Base-by-base conservation (phyloP, 225 moss, liverwort and hornwort genomes). In the Rhytidiadelphus loreus region DNA sequence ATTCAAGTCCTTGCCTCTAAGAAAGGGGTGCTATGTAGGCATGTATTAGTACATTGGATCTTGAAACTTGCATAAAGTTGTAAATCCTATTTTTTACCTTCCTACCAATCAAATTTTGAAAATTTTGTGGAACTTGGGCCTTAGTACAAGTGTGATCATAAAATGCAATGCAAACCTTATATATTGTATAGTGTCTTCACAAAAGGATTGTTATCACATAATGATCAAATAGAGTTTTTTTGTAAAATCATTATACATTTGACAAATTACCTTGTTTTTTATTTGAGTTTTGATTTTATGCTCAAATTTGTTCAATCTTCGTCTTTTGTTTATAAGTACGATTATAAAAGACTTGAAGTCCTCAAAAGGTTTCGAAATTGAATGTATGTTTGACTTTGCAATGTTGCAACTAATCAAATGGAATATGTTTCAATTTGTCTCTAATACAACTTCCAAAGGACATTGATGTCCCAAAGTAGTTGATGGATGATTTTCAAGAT, bases 111-210 rank as follows among this genome's bases (percentile, higher is more conserved):
- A 48, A 19, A 48, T 20, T 48, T 74, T 48, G 20, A 48, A 12
- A 74, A 48, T 48, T 32, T 4, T 0, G 4, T 32, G 20, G 11
- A 2, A 73, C 11, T 11, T 73, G 17, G 17, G 6, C 6, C 9
- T 17, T 16, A 9, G 5, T 44, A 0, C 1, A 43, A 43, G 43
- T 26, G 0, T 44, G 3, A 2, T 8, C 5, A 15, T 43, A 43
- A 24, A 43, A 70, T 70, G 25, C 5, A 70, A 25, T 71, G 16
- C 16, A 43, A 71, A 71, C 16, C 9, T 43, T 43, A 1, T 16
- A 16, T 14, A 41, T 24, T 41, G 41, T 70, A 8, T 8, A 41
- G 25, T 14, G 24, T 8, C 5, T 0, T 41, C 1, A 29, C 0
- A 11, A 30, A 33, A 76, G 3, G 52, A 52, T 52, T 52, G 46